These are phyloP conservation scores for Glycyrrhiza uralensis DNA, from an alignment of 306 rosid genomes.

Conservation along the genomic window DNA sequence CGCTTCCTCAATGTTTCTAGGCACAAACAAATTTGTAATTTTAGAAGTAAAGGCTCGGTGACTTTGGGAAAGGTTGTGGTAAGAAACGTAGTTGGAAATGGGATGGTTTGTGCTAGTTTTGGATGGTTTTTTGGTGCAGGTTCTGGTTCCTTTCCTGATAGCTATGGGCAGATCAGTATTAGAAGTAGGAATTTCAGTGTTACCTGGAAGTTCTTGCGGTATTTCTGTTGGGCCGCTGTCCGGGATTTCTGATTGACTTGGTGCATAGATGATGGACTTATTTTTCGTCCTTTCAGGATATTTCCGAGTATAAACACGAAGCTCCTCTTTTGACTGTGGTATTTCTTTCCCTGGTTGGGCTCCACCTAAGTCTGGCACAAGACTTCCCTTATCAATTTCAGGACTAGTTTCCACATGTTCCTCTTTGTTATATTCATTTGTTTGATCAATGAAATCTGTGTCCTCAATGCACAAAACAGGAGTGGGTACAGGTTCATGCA, in stretches of 20 bases:
- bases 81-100: background rate
- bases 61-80: background rate
- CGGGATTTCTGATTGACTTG: background rate
- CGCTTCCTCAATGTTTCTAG: slow-evolving; percentile 4
- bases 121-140: background rate
- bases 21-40: background rate
- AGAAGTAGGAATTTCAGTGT: background rate
- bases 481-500: background rate
- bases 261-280: background rate
- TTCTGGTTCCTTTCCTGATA: background rate
- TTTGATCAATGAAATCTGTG: background rate
- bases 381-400: background rate
- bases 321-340: background rate
- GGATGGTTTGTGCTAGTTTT: background rate
- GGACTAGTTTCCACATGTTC: background rate
- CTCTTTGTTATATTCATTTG: background rate
- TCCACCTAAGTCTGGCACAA: background rate
- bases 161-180: background rate
- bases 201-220: background rate
- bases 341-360: background rate
- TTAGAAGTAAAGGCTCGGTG: background rate
- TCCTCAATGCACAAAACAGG: background rate
- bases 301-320: background rate
- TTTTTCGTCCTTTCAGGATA: background rate
- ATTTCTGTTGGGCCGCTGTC: background rate